phyloP scores from a whole-genome alignment of 2,329 filamentous ascomycete genomes.

The Bipolaris sorokiniana region DNA sequence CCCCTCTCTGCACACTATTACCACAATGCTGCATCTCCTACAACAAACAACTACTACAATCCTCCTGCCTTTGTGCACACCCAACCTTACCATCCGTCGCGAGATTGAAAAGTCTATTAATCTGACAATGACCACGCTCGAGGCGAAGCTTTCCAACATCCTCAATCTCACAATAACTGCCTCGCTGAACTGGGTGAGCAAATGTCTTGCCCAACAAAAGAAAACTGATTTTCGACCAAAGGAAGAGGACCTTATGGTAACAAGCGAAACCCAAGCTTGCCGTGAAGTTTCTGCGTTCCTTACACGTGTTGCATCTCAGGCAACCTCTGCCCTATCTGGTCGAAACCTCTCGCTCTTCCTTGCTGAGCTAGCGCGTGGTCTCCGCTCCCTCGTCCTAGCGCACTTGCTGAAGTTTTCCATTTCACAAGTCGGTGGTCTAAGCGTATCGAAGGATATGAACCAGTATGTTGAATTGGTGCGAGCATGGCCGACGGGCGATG shows the following conservation, averaged over 20 bases:
- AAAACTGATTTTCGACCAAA: conserved; percentile 90
- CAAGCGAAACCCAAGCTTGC: conserved; percentile 77
- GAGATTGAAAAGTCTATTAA: conserved; percentile 87
- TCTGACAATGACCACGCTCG: conserved; percentile 74
- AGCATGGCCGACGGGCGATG: conserved; percentile 73
- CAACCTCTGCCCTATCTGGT: conserved; percentile 75
- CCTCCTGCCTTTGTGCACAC: conserved; percentile 84
- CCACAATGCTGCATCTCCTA: conserved; percentile 91
- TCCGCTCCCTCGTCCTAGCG: conserved; percentile 80
- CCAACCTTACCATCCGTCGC: conserved; percentile 86
- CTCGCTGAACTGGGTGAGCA: conserved; percentile 75
- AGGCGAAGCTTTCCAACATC: conserved; percentile 79
- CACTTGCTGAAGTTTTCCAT: conserved; percentile 96
- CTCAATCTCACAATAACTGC: conserved; percentile 74
- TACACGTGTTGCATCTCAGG: conserved; percentile 66
- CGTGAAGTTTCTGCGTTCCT: conserved; percentile 82
- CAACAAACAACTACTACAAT: conserved; percentile 90
- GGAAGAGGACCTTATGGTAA: conserved; percentile 62
- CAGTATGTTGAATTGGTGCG: conserved; percentile 88
- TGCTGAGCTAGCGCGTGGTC: conserved; percentile 79
- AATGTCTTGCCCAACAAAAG: conserved; percentile 76
- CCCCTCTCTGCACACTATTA: conserved; percentile 76
- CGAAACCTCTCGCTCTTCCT: conserved; percentile 83
- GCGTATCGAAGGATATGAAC: conserved; percentile 95
- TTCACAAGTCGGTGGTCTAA: conserved; percentile 88